phyloP scores from a whole-genome alignment of 345 rosid species.

The Rubroshorea leprosula region DNA sequence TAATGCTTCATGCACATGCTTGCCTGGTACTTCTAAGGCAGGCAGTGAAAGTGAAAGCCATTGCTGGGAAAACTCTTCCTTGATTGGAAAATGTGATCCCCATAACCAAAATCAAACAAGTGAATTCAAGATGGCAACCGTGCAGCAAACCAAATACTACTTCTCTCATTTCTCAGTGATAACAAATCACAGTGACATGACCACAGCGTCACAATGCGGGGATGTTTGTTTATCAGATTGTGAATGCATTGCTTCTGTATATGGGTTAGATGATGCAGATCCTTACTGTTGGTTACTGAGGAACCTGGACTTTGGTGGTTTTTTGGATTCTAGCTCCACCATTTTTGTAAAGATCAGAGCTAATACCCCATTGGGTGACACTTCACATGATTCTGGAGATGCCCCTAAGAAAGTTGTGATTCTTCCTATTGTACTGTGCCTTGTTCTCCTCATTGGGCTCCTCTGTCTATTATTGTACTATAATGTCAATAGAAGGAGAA shows the following conservation, averaged over 20 bases:
- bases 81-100: constrained; percentile 37
- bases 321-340: constrained; percentile 68
- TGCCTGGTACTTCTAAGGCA: constrained; percentile 55
- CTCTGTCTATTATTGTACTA: constrained; percentile 64
- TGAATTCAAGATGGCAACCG: constrained; percentile 41
- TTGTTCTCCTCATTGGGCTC: constrained; percentile 51
- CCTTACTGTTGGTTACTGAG: constrained; percentile 86
- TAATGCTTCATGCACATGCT: constrained; percentile 64
- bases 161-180: constrained; percentile 58
- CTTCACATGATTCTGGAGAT: constrained; percentile 13
- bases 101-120: constrained; percentile 23
- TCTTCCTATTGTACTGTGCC: constrained; percentile 57
- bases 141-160: constrained; percentile 75
- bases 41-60: constrained; percentile 21
- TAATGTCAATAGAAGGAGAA: constrained; percentile 49
- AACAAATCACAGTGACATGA: constrained; percentile 59
- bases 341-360: constrained; percentile 61
- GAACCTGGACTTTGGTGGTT: constrained; percentile 74
- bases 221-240: constrained; percentile 72
- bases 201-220: constrained; percentile 54
- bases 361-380: constrained; percentile 32
- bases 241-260: constrained; percentile 81
- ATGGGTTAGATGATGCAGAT: constrained; percentile 77
- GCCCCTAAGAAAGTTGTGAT: constrained; percentile 39
- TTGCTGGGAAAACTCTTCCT: constrained; percentile 50